phyloP scores from a whole-genome alignment of 306 rosid species.

The Oxytropis ochrocephala region DNA sequence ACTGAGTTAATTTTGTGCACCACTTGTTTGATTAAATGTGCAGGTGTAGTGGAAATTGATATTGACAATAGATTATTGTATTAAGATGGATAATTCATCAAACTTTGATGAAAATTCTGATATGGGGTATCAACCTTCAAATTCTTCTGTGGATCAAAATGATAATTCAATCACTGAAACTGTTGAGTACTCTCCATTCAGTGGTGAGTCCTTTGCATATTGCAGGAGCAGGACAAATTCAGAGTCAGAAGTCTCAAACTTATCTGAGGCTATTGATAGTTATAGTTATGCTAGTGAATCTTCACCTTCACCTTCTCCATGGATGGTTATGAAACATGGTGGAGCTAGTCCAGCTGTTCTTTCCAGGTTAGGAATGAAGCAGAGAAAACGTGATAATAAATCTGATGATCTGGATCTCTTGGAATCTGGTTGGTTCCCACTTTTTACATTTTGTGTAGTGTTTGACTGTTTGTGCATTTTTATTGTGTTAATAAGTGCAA shows the following conservation, averaged over 20 bases:
- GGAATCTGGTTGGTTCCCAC: conserved; percentile 50
- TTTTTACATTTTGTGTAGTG: background rate
- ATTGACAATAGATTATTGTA: conserved; percentile 9
- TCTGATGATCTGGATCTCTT: conserved; percentile 46
- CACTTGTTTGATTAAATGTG: conserved; percentile 27
- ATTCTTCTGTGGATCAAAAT: conserved; percentile 67
- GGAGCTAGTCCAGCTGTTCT: conserved; percentile 37
- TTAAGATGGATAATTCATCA: conserved; percentile 50
- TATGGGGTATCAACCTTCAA: conserved; percentile 58
- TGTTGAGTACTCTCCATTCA: conserved; percentile 45
- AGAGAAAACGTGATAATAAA: conserved; percentile 26
- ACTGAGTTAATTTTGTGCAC: background rate
- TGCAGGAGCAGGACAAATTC: conserved; percentile 58
- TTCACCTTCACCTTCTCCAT: conserved; percentile 49
- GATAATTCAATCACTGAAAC: conserved; percentile 57
- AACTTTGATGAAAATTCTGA: conserved; percentile 48
- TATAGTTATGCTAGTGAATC: conserved; percentile 51
- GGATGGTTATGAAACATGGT: conserved; percentile 38
- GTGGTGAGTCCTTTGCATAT: conserved; percentile 54
- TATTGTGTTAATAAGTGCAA: background rate
- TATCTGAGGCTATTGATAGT: conserved; percentile 59
- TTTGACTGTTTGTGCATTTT: background rate
- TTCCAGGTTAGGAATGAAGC: conserved; percentile 46
- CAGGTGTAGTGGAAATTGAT: conserved; percentile 45
- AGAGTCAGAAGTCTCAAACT: conserved; percentile 62